phyloP scores from a whole-genome alignment of 2,329 filamentous ascomycete species.

The Aspergillus clavatus region DNA sequence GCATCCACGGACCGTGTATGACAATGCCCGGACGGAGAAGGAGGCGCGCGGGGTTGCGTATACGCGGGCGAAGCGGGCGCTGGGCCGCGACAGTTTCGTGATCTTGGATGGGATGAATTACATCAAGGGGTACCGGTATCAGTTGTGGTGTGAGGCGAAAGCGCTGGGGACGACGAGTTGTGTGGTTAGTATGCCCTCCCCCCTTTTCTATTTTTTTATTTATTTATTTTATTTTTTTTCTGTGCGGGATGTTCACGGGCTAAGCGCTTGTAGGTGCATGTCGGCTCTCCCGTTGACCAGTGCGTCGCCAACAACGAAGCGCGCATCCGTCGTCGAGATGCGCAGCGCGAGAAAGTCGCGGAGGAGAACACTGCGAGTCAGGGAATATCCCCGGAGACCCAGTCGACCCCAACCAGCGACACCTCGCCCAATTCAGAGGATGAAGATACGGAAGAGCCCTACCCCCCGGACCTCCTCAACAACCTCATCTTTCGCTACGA shows the following conservation, averaged over 20 bases:
- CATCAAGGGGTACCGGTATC: conserved; percentile 64
- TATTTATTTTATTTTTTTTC: no score
- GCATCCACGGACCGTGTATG: conserved; percentile 50
- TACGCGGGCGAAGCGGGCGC: conserved; percentile 55
- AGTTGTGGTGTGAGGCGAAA: conserved; percentile 64
- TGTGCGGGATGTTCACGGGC: no score
- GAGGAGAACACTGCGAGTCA: conserved; percentile 4
- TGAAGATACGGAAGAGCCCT: conserved; percentile 34
- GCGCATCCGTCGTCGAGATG: conserved; percentile 22
- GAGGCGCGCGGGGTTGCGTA: conserved; percentile 59
- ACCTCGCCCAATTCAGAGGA: conserved; percentile 9
- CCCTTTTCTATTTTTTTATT: no score
- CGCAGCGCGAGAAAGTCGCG: not conserved
- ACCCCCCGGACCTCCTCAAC: conserved; percentile 54
- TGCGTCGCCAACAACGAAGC: conserved; percentile 52
- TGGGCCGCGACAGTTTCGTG: conserved; percentile 56
- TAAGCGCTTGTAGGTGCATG: conserved; percentile 47
- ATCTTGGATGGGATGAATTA: conserved; percentile 63
- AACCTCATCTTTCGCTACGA: conserved; percentile 64
- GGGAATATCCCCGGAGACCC: not conserved
- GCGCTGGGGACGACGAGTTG: conserved; percentile 58
- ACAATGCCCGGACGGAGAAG: conserved; percentile 56
- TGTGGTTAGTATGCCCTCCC: no score
- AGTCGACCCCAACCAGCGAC: not conserved
- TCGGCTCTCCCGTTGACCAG: conserved; percentile 53